phyloP scores from a whole-genome alignment of 2,329 filamentous ascomycete genomes.

The Aspergillus melleus region DNA sequence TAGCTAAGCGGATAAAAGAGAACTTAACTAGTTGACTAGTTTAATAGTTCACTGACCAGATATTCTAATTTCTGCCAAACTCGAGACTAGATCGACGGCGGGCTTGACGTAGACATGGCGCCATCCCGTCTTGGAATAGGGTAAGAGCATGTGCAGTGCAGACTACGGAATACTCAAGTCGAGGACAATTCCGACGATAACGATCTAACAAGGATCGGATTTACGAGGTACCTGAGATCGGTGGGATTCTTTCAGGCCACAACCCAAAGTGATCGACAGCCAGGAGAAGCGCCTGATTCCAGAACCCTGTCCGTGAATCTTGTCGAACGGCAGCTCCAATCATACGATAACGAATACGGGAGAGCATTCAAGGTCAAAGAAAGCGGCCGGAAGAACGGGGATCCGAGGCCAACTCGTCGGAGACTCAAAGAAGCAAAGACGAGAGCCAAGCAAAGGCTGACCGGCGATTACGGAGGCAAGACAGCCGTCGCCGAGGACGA shows the following conservation, averaged over 20 bases:
- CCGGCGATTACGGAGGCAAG: conserved; percentile 1
- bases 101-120: not conserved
- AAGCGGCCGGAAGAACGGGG: not conserved
- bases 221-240: too few species aligned
- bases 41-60: too few species aligned
- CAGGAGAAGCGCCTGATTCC: not conserved
- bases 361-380: too few species aligned
- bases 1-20: not conserved
- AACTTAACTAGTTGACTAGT: too few species aligned
- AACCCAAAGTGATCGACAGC: not conserved
- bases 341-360: not conserved
- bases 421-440: not conserved
- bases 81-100: not conserved
- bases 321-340: not conserved
- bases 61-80: too few species aligned
- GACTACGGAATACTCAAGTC: too few species aligned
- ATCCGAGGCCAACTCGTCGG: not conserved
- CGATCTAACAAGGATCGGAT: too few species aligned
- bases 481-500: not conserved
- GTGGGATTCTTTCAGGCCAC: too few species aligned
- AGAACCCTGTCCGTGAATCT: too few species aligned
- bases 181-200: too few species aligned
- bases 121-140: not conserved
- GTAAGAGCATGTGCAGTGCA: too few species aligned
- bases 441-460: not conserved